Evolutionary conservation across 2,329 filamentous ascomycete genomes (phyloP).

Genomic region (Epichloe brachyelytri): DNA sequence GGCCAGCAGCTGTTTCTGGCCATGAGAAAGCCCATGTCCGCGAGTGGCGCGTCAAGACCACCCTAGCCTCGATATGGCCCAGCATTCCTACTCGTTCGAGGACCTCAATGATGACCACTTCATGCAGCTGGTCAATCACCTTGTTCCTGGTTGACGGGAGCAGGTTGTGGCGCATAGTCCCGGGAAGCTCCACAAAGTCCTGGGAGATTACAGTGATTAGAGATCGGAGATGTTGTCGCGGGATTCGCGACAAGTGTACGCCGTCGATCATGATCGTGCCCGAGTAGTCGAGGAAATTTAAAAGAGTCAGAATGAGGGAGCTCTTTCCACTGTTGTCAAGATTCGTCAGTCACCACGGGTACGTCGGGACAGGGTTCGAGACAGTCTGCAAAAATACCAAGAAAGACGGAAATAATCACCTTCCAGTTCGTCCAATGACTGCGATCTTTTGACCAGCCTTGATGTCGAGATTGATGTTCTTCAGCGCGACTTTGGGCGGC

Average conservation of each 20-base stretch:
- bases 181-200: slow-evolving; percentile 12
- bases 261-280: slow-evolving; percentile 13
- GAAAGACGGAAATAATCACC: background rate
- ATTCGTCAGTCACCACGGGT: background rate
- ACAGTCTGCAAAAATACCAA: background rate
- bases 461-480: background rate
- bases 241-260: slow-evolving; percentile 14
- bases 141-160: background rate
- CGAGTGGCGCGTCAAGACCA: slow-evolving; percentile 7
- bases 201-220: slow-evolving; percentile 20
- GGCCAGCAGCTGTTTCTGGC: slow-evolving; percentile 10
- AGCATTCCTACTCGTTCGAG: slow-evolving; percentile 8
- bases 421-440: slow-evolving; percentile 11
- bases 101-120: background rate
- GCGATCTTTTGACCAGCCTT: slow-evolving; percentile 11
- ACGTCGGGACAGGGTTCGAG: no score
- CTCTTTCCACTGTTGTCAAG: slow-evolving; percentile 11
- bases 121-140: background rate
- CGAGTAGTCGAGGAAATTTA: background rate
- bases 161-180: slow-evolving; percentile 7
- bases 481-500: background rate
- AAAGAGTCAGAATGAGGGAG: slow-evolving; percentile 3
- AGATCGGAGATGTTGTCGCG: slow-evolving; percentile 12
- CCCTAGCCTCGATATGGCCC: slow-evolving; percentile 4
- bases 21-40: slow-evolving; percentile 6